These are phyloP conservation scores for Trichoderma arundinaceum DNA, from an alignment of 2,329 filamentous ascomycete species.

Conservation along the genomic window DNA sequence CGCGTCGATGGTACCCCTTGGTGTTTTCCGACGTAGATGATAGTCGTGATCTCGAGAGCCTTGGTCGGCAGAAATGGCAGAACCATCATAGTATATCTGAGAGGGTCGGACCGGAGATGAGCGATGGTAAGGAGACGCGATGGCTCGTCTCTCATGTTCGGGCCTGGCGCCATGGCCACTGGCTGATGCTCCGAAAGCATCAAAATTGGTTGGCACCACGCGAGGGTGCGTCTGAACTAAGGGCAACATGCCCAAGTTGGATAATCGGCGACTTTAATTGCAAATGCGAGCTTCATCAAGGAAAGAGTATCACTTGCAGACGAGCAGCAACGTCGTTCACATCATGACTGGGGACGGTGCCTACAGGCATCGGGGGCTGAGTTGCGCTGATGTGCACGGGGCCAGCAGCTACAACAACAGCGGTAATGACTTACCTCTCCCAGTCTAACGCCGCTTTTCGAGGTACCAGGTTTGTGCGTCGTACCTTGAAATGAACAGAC, in stretches of 20 bases:
- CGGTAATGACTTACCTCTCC: conserved; percentile 19
- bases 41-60: conserved; percentile 63
- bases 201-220: conserved; percentile 53
- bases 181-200: conserved; percentile 41
- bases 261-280: conserved; percentile 20
- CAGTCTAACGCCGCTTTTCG: conserved; percentile 17
- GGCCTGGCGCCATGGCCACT: conserved; percentile 34
- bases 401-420: conserved; percentile 38
- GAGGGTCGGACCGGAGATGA: conserved; percentile 45
- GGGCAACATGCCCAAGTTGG: conserved; percentile 52
- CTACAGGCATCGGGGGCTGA: conserved; percentile 50
- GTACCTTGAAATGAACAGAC: conserved; percentile 21
- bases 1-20: conserved; percentile 88
- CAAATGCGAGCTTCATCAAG: conserved; percentile 37
- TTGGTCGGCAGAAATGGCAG: conserved; percentile 32
- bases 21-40: conserved; percentile 87
- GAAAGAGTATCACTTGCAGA: conserved; percentile 40
- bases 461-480: conserved; percentile 24
- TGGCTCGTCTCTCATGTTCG: conserved; percentile 39
- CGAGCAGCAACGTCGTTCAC: conserved; percentile 46
- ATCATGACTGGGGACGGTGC: conserved; percentile 48
- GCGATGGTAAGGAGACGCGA: conserved; percentile 36
- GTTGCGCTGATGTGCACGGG: conserved; percentile 35
- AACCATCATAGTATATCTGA: conserved; percentile 38
- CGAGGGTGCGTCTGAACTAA: conserved; percentile 58